Conservation (phyloP, 176 grass and related monocot species). For the Areca catechu region DNA sequence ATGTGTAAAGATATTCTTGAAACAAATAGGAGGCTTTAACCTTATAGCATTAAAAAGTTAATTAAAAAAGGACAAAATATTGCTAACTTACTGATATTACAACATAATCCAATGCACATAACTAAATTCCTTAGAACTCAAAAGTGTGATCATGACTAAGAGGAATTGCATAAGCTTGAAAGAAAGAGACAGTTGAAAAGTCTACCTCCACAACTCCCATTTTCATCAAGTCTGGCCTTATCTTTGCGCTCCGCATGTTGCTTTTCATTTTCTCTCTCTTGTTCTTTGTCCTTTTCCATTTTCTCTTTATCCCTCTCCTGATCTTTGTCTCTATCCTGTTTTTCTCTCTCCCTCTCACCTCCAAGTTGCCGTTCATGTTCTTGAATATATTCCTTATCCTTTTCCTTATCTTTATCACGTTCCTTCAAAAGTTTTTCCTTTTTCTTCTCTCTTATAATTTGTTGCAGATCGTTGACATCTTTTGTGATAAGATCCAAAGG, state of each 20-base stretch:
- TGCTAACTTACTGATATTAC: no score
- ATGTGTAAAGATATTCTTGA: no score
- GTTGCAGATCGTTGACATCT: constrained; percentile 77
- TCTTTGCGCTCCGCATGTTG: constrained; percentile 41
- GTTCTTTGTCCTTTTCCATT: constrained; percentile 20
- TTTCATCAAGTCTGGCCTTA: constrained; percentile 58
- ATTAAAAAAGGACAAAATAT: no score
- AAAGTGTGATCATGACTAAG: neutral
- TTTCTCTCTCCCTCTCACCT: constrained; percentile 50
- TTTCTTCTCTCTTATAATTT: constrained; percentile 77
- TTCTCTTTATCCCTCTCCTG: constrained; percentile 50
- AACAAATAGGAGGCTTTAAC: no score
- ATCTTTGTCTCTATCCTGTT: constrained; percentile 60
- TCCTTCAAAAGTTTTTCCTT: constrained; percentile 50
- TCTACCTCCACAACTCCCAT: constrained; percentile 52
- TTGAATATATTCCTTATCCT: constrained; percentile 38
- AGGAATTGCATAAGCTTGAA: neutral
- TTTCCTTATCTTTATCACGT: constrained; percentile 56
- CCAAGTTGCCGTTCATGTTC: constrained; percentile 43
- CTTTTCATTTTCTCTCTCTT: constrained; percentile 51
- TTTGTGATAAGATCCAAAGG: constrained; percentile 97
- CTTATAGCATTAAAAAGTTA: no score
- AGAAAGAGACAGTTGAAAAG: constrained; percentile 1
- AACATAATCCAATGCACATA: no score
- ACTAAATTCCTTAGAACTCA: neutral